Evolutionary conservation across 306 rosid species (phyloP), one percentile per base, ranked within the genome.

Genomic region (Dalbergia cochinchinensis): DNA sequence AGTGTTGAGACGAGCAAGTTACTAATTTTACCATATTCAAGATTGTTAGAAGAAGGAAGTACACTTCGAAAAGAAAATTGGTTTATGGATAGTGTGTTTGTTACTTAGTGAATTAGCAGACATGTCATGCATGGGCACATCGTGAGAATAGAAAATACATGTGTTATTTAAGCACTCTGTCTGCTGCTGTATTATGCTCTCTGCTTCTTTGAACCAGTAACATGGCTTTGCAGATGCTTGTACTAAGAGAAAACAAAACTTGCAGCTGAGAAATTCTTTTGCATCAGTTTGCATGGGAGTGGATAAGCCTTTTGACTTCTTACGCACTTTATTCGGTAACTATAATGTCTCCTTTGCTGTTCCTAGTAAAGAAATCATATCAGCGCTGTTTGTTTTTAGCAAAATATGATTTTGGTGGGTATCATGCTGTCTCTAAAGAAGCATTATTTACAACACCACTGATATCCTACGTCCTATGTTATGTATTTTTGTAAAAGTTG

Each of bases 281-380:
- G 97, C 99, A 74, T 90, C 97, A 13, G 82, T 84, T 82, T 87
- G 81, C 85, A 82, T 78, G 71, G 90, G 89, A 83, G 90, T 90
- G 33, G 91, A 91, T 76, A 92, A 88, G 42, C 97, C 95, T 12
- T 92, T 94, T 78, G 92, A 92, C 73, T 92, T 94, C 88, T 67
- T 92, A 22, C 99, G 97, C 39, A 88, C 90, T 81, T 82, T 94
- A 33, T 79, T 94, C 73, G 99, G 99, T 90, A 88, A 18, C 87
- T 58, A 45, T 4, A 35, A 82, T 26, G n/a, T 62, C 39, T 73
- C 45, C 50, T 65, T 60, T 26, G 64, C 35, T 65, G 41, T 62
- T 44, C 65, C 79, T 61, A 11, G 26, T 18, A 44, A 60, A 47
- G 57, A 70, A 48, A 44, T 41, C 35, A 31, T 64, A 22, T 78